phyloP scores from a whole-genome alignment of 176 grass and related monocot species.

The Oryza glumipatula region DNA sequence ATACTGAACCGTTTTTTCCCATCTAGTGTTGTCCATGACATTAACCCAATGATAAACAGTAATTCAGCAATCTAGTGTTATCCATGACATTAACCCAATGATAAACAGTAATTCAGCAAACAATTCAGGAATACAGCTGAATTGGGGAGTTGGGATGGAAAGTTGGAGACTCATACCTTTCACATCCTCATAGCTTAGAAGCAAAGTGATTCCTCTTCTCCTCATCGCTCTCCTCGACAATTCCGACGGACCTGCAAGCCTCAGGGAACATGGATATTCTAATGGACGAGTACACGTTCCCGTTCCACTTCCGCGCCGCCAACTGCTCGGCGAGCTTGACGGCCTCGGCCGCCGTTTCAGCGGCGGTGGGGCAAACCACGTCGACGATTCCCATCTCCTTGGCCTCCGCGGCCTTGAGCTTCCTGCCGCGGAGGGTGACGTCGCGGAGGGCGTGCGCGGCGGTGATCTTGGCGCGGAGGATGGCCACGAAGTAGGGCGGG shows the following conservation, averaged over 20 bases:
- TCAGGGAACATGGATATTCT: conserved; percentile 63
- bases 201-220: conserved; percentile 45
- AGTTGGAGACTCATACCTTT: neutral
- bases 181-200: conserved; percentile 49
- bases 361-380: conserved; percentile 49
- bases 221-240: conserved; percentile 62
- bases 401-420: conserved; percentile 59
- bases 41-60: no score
- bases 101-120: neutral
- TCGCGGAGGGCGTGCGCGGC: conserved; percentile 61
- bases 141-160: no score
- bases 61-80: neutral
- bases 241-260: conserved; percentile 52
- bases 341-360: conserved; percentile 64
- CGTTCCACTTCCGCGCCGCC: conserved; percentile 80
- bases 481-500: conserved; percentile 58
- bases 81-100: neutral
- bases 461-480: conserved; percentile 74
- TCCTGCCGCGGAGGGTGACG: conserved; percentile 53
- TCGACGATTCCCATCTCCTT: conserved; percentile 70
- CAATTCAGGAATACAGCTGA: neutral
- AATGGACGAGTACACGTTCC: conserved; percentile 64
- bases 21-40: neutral
- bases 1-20: neutral
- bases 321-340: conserved; percentile 77